Evolutionary conservation across 331 rosid species (phyloP).

Genomic region (Malus hybrid): DNA sequence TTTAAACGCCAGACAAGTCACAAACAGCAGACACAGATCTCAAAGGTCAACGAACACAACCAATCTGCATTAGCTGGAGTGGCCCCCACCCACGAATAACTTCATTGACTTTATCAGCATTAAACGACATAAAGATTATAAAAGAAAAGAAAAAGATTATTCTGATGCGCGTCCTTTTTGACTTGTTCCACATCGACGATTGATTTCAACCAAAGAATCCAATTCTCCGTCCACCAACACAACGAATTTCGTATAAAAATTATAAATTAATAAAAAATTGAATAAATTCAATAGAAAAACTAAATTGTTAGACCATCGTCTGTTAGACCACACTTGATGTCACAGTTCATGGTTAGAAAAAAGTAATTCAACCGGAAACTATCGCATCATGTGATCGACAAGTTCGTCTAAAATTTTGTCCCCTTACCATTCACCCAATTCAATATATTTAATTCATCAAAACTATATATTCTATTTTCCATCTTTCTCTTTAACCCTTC

Average conservation of each 20-base stretch:
- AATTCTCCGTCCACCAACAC: background rate
- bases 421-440: too few relatives aligned
- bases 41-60: background rate
- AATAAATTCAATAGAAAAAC: background rate
- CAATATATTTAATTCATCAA: background rate
- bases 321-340: too few relatives aligned
- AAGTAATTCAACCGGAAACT: too few relatives aligned
- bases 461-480: conserved; percentile 12
- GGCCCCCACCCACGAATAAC: conserved; percentile 12
- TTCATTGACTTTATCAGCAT: conserved; percentile 14
- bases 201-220: background rate
- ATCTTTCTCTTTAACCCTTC: background rate
- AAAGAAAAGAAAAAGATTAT: background rate
- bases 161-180: background rate
- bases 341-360: too few relatives aligned
- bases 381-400: rapidly evolving
- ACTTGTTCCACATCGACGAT: background rate
- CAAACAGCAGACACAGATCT: background rate
- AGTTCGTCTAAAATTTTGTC: too few relatives aligned
- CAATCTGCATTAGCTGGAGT: conserved; percentile 15
- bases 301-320: too few relatives aligned
- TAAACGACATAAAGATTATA: background rate
- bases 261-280: background rate
- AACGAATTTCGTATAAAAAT: too few relatives aligned
- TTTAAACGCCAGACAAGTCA: background rate